Percentiles rank a stretch among this genome's conserved stretches.
Evolutionary conservation across 2,329 filamentous ascomycete species (phyloP).

Genomic region (Paramyrothecium roridum): DNA sequence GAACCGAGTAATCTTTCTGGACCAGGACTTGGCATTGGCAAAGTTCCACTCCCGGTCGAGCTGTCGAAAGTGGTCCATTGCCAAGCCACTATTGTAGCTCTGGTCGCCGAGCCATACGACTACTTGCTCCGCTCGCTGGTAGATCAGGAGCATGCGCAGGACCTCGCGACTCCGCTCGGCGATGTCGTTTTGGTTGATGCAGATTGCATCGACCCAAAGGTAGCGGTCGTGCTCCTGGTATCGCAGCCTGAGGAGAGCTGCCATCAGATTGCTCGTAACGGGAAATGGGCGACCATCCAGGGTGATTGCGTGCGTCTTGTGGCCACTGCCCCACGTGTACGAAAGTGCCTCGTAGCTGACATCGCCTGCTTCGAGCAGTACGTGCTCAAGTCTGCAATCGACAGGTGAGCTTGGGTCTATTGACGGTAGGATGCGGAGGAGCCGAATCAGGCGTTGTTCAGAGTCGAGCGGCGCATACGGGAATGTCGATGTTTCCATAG

Average conservation of each 20-base stretch:
- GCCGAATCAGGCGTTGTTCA: not conserved
- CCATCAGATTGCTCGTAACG: not conserved
- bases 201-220: slow-evolving; percentile 19
- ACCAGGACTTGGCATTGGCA: not conserved
- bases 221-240: not conserved
- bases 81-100: slow-evolving; percentile 4
- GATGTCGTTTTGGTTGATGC: slow-evolving; percentile 15
- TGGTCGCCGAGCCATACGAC: slow-evolving; percentile 16
- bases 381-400: not conserved
- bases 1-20: not conserved
- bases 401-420: not conserved
- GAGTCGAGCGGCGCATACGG: not conserved
- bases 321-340: not conserved
- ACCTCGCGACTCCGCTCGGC: slow-evolving; percentile 13
- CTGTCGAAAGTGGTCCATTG: not conserved
- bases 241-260: not conserved
- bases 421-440: not conserved
- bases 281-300: not conserved
- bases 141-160: slow-evolving; percentile 16
- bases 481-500: not conserved
- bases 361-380: not conserved
- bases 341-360: not conserved
- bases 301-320: not conserved
- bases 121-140: slow-evolving; percentile 9
- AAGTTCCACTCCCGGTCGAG: not conserved